Evolutionary conservation across 1,139 yeast species (phyloP).

Genomic region (Kurtzmaniella quercitrusa): DNA sequence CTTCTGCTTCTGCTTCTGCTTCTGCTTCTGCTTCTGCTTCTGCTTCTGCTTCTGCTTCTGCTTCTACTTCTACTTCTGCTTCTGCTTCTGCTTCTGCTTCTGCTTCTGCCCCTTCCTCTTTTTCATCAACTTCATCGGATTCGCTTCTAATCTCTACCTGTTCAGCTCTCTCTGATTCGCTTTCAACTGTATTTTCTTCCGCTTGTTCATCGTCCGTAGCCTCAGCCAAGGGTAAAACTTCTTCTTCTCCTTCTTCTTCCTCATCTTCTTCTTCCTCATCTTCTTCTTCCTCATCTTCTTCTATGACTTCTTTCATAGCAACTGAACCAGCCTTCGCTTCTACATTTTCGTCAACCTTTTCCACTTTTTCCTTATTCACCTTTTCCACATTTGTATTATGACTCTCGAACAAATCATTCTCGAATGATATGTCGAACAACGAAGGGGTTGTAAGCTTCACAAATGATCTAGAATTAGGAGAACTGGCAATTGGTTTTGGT

Average conservation of each 20-base stretch:
- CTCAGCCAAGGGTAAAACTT: neutral
- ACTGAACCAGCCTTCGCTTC: constrained; percentile 3
- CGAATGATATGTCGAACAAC: neutral
- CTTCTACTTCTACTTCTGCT: neutral
- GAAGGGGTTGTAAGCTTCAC: neutral
- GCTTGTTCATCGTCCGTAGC: constrained; percentile 4
- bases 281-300: constrained; percentile 3
- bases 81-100: constrained; percentile 1
- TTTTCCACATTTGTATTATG: neutral
- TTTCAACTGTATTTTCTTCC: neutral
- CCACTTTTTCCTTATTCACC: neutral
- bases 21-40: too few species aligned
- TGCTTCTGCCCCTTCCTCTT: neutral
- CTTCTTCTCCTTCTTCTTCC: neutral
- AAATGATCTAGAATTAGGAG: neutral
- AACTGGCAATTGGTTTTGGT: neutral
- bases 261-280: neutral
- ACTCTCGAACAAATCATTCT: neutral
- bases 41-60: too few species aligned
- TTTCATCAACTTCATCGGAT: neutral
- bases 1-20: too few species aligned
- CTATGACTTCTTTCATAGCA: too few species aligned
- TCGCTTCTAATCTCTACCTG: constrained; percentile 5
- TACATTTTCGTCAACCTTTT: neutral
- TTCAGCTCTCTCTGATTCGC: constrained; percentile 2